A percentile compares a stretch with the other conserved stretches of the same genome.
These are phyloP conservation scores for Bacterosira constricta DNA, from an alignment of 108 stramenopile genomes.

Conservation along the genomic window DNA sequence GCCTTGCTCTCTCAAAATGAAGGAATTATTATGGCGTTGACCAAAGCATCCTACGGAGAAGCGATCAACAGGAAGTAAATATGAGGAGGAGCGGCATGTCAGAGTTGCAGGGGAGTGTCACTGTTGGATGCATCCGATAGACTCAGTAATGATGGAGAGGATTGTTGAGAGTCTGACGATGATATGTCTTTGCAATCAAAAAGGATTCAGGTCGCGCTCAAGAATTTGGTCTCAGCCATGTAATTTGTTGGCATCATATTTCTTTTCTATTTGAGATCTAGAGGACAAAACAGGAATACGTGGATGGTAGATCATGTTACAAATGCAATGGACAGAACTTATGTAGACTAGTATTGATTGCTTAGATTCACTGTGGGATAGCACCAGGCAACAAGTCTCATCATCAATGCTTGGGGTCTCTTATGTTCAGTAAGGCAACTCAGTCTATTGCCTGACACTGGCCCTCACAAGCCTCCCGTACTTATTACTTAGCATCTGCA, in stretches of 20 bases:
- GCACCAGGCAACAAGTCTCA: neutral
- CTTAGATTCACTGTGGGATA: neutral
- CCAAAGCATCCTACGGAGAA: constrained; percentile 53
- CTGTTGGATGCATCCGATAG: constrained; percentile 6
- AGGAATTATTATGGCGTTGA: constrained; percentile 62
- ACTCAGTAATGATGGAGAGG: constrained; percentile 1
- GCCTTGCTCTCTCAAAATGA: constrained; percentile 50
- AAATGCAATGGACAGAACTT: neutral
- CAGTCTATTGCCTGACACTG: too few relatives aligned
- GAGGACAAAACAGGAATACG: neutral
- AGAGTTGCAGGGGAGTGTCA: constrained; percentile 13
- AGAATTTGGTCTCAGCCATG: constrained; percentile 57
- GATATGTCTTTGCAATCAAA: constrained; percentile 39
- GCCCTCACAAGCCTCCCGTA: too few relatives aligned
- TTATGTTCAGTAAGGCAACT: too few relatives aligned
- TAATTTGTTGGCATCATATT: constrained; percentile 21
- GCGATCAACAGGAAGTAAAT: constrained; percentile 15
- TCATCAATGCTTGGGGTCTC: neutral
- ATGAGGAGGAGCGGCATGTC: constrained; percentile 21
- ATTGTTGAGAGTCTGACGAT: constrained; percentile 16
- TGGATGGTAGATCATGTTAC: too few relatives aligned
- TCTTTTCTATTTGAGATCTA: neutral
- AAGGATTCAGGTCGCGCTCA: constrained; percentile 51
- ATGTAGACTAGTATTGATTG: neutral
- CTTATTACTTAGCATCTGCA: too few relatives aligned